Conservation (phyloP, 1,139 yeast species). For the Saccharomyces hybrid region DNA sequence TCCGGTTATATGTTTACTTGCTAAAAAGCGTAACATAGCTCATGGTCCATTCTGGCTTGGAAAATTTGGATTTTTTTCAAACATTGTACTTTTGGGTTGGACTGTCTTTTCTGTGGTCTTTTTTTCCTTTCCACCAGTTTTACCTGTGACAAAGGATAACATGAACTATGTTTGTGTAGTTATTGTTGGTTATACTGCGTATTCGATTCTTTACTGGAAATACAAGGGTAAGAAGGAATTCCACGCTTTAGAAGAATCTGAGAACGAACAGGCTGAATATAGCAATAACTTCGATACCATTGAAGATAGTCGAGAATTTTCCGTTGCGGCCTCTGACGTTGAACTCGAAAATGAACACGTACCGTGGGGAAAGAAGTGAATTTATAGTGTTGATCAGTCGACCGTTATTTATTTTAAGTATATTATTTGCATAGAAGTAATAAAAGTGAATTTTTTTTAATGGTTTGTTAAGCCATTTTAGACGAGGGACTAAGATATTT, state of each 20-base stretch:
- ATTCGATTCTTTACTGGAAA: conserved; percentile 51
- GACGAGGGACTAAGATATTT: background rate
- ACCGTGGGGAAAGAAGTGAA: background rate
- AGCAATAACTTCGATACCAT: conserved; percentile 3
- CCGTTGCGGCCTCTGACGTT: background rate
- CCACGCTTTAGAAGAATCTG: conserved; percentile 23
- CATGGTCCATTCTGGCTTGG: conserved; percentile 73
- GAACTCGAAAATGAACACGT: background rate
- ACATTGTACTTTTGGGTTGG: conserved; percentile 51
- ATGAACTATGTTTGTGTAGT: conserved; percentile 73
- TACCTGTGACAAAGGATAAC: conserved; percentile 54
- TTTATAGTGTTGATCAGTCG: background rate
- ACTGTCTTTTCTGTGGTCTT: conserved; percentile 53
- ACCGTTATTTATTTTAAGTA: background rate
- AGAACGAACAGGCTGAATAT: conserved; percentile 5
- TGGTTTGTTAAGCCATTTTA: background rate
- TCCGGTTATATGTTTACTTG: conserved; percentile 46
- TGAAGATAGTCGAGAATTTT: background rate
- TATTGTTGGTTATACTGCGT: conserved; percentile 46
- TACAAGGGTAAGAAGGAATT: conserved; percentile 37
- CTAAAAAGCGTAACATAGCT: conserved; percentile 51
- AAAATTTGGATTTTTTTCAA: conserved; percentile 48
- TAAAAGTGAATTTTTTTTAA: background rate
- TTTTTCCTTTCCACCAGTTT: conserved; percentile 58
- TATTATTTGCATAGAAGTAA: background rate